Base-by-base conservation (phyloP, 108 stramenopile genomes). In the Nitzschia palea region DNA sequence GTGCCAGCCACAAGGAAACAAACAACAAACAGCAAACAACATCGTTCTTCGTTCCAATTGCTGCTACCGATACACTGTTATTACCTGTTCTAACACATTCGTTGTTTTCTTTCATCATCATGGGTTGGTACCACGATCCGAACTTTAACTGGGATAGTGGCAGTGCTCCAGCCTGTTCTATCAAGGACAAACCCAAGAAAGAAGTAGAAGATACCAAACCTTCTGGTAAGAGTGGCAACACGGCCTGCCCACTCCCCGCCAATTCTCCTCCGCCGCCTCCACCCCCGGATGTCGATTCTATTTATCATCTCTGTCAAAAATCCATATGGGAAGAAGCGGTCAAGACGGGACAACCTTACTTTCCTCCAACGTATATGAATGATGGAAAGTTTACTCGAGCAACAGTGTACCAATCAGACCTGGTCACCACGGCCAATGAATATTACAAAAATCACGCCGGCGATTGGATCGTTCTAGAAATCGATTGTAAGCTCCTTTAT, bases 331-430 rank as follows among this genome's bases (percentile, higher is more conserved):
- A 67, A 12, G 65, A 71, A n/a, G 65, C 70, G 4, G 54, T 57
- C 22, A 2, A 48, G 1, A 14, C 40, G 1, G 26, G 55, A 2
- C 34, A 30, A 15, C 76, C 76, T 0, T 83, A 83, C 75, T 83
- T 76, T 67, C 78, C 82, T 0, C 70, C 73, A 17, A 83, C 82
- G 3, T 83, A 40, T 52, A 47, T 62, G 31, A 57, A 54, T 8
- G 82, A 83, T 45, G 82, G 77, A 3, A 67, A 67, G 34, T 79
- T 79, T 42, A 80, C 76, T 0, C 68, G 79, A 23, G 82, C 82
- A 5, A 79, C 64, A 1, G 55, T 67, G 9, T 67, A 58, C 48
- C 70, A 75, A 9, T 37, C 62, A 22, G 76, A 73, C 20, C 45
- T 83, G 5, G 51, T 79, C 8, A 26, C 35, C 4, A 76, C 75